Percentiles rank a stretch among this genome's conserved stretches.
Evolutionary conservation across 2,329 filamentous ascomycete genomes (phyloP).

Genomic region (Cladophialophora immunda): DNA sequence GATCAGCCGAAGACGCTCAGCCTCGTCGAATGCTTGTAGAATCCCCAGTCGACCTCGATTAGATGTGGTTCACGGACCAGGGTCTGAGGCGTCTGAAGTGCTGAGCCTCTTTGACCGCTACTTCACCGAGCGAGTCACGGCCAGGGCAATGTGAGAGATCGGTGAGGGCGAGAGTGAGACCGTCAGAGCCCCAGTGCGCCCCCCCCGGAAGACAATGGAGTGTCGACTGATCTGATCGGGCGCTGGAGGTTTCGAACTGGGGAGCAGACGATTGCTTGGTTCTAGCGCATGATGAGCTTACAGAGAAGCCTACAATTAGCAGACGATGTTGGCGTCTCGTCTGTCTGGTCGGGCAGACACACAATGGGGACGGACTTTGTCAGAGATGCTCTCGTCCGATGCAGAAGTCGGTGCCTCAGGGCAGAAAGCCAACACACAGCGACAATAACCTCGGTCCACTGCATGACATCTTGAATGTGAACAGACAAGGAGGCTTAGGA

Average conservation of each 20-base stretch:
- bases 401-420: not conserved
- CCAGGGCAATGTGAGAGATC: not conserved
- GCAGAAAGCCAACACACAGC: not conserved
- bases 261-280: not conserved
- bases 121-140: not conserved
- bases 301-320: too few relatives aligned
- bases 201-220: not conserved
- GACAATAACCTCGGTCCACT: not conserved
- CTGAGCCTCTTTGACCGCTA: too few relatives aligned
- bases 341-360: not conserved
- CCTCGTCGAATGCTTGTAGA: not conserved
- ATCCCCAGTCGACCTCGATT: too few relatives aligned
- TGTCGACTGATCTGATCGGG: not conserved
- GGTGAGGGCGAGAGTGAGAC: not conserved
- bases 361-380: not conserved
- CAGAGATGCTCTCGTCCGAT: not conserved
- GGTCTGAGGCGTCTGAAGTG: too few relatives aligned
- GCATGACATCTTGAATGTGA: not conserved
- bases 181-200: not conserved
- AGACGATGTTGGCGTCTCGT: not conserved
- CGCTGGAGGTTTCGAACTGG: not conserved
- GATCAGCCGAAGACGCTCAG: slow-evolving; percentile 24
- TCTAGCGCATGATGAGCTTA: not conserved
- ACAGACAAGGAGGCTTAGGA: not conserved
- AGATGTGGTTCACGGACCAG: too few relatives aligned